Base-by-base conservation (phyloP, 2,329 filamentous ascomycete genomes). In the Aspergillus piperis region DNA sequence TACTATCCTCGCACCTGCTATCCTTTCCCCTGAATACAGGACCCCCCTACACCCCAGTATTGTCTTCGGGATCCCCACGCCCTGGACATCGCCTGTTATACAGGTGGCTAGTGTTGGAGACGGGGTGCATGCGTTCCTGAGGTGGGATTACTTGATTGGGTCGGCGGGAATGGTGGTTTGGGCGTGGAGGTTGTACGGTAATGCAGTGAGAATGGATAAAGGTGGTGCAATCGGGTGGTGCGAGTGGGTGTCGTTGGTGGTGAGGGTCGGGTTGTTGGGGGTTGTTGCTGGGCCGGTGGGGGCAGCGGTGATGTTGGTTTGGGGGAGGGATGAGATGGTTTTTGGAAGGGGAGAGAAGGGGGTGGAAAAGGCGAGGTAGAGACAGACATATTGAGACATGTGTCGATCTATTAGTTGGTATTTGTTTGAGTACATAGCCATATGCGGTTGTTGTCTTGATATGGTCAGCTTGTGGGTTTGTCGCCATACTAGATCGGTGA, bases 131-230 rank as follows among this genome's bases (percentile, higher is more conserved):
- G 73, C 71, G 41, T 81, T 84, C 62, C 63, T 84, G 30, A 77
- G 81, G 38, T 84, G 81, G 77, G 82, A 84, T 64, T 70, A 82
- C 10, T 67, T 80, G 48, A 73, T 80, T 32, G 80, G 79, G 1
- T 76, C 77, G 0, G 59, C 66, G 0, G 76, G 78, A 1, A 68
- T 81, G 19, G 54, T 83, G 19, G 36, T 82, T 5, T 84, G 82
- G 82, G 76, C 78, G 3, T 54, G 78, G 3, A 70, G 73, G 3
- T 57, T 83, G 17, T 75, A 76, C 53, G 66, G 59, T 1, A 36
- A 36, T 36, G 11, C 32, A 3, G 32, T 36, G 11, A 0, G 63
- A 67, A 39, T 71, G 72, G 5, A 71, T 74, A 52, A 63, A 62
- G 41, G 69, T 69, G 32, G 62, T 71, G 8, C 62, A 13, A 72